phyloP scores from a whole-genome alignment of 768 basidiomycete genomes.

The Rhodotorula paludigena region DNA sequence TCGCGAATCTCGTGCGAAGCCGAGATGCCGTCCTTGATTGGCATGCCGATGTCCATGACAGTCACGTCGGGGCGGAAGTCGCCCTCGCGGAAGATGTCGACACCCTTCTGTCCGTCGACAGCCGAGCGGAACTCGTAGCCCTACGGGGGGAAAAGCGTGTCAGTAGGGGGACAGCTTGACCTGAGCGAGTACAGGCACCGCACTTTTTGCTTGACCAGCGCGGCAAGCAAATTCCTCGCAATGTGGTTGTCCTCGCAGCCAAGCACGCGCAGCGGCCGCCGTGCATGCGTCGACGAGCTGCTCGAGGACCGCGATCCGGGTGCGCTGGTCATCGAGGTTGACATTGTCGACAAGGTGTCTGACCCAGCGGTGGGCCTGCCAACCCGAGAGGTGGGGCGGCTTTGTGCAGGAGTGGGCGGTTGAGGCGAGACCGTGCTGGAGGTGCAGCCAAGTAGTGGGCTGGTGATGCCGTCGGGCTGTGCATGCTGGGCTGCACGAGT shows the following conservation, averaged over 20 bases:
- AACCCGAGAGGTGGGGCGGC: no score
- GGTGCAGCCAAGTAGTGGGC: background rate
- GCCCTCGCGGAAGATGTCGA: background rate
- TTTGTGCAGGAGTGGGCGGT: no score
- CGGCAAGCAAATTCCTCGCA: background rate
- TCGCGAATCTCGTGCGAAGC: background rate
- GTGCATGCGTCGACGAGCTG: background rate
- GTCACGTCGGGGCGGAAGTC: background rate
- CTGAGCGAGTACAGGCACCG: background rate
- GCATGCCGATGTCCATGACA: conserved; percentile 12
- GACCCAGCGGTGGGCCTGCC: no score
- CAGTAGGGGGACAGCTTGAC: background rate
- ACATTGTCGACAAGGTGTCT: no score
- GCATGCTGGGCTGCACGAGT: background rate
- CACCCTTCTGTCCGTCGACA: background rate
- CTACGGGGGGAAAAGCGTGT: background rate
- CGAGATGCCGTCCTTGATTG: background rate
- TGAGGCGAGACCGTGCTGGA: background rate
- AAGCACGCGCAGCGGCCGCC: background rate
- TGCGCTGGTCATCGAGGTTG: no score
- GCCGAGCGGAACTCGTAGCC: background rate
- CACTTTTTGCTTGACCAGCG: background rate
- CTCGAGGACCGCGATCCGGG: no score
- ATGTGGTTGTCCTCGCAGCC: conserved; percentile 7
- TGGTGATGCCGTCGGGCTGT: background rate